Evolutionary conservation across 192 early-diverging fungal species (phyloP).

Genomic region (Gamsiella multidivaricata): DNA sequence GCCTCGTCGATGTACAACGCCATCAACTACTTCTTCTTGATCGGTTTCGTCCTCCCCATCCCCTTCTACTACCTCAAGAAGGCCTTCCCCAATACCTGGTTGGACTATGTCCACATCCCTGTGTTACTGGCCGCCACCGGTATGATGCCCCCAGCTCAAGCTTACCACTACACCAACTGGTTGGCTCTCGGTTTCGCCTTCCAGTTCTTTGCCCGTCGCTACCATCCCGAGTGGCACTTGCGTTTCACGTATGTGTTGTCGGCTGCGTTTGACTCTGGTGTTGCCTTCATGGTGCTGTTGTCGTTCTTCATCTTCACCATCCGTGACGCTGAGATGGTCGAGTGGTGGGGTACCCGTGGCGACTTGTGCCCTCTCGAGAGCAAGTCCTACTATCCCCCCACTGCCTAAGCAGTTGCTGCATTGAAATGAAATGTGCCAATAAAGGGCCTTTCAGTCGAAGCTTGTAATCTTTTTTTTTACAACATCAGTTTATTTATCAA

Average conservation of each 20-base stretch:
- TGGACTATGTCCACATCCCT: slow-evolving; percentile 65
- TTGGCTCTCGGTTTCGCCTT: slow-evolving; percentile 59
- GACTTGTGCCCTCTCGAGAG: slow-evolving; percentile 24
- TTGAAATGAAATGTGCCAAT: too few species aligned
- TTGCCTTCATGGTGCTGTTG: slow-evolving; percentile 49
- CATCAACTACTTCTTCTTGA: slow-evolving; percentile 61
- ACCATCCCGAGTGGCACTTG: slow-evolving; percentile 63
- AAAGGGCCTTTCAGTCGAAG: too few species aligned
- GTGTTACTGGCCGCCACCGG: slow-evolving; percentile 60
- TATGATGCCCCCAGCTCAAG: slow-evolving; percentile 65
- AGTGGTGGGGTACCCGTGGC: slow-evolving; percentile 24
- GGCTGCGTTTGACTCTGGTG: slow-evolving; percentile 62
- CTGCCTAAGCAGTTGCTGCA: too few species aligned
- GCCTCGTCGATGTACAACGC: slow-evolving; percentile 50
- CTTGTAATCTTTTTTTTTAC: too few species aligned
- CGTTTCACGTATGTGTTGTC: slow-evolving; percentile 77
- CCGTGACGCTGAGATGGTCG: slow-evolving; percentile 5
- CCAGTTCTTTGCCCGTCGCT: slow-evolving; percentile 62
- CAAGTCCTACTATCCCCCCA: slow-evolving; percentile 2
- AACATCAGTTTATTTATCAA: too few species aligned
- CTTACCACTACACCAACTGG: slow-evolving; percentile 57
- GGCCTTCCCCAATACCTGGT: slow-evolving; percentile 59
- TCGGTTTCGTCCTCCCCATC: slow-evolving; percentile 66
- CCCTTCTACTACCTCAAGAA: slow-evolving; percentile 67
- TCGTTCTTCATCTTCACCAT: slow-evolving; percentile 49